Evolutionary conservation across 257 asterid species (phyloP), one percentile per base, ranked within the genome.

Genomic region (Gentiana straminea): DNA sequence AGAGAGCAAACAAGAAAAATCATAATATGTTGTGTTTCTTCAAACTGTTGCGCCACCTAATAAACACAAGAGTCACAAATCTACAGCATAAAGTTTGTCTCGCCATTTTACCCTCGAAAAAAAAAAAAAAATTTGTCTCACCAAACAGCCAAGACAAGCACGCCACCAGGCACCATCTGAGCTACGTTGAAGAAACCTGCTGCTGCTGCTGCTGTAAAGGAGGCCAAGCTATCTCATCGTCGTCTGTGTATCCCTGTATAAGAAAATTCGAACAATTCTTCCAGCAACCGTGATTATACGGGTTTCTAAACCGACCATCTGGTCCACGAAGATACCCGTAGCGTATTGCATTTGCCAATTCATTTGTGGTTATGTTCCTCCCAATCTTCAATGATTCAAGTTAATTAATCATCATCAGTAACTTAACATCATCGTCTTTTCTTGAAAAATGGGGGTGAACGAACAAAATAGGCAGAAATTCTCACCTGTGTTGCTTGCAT

Each of bases 311-410:
- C 46, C 78, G 79, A 35, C 97, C 99, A 45, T 92, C 89, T 61
- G 97, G 94, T 13, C 95, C 97, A 4, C 79, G 95, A 10, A 92
- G 95, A 76, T 92, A 92, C 10, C 83, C 93, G 63, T 92, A 92
- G 1, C 99, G 85, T 33, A 64, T 46, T 53, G 86, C 83, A 65
- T 92, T 92, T 57, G 99, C 94, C 64, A 70, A 46, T 75, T 92
- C 99, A 69, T 92, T 92, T 3, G 99, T 92, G 50, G 97, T 88
- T 60, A 92, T 76, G 64, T 92, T 92, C 70, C 84, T 75, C 59
- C 91, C 91, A 61, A 92, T 79, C 99, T 92, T 77, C 83, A 70
- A 10, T 37, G 36, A 50, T 35, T 15, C 33, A 37, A 57, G 5
- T 41, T 7, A 5, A 2, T 4, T 41, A 37, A 3, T 35, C 9